Conservation (phyloP, 139 green algal species). For the Asterochloris erici region DNA sequence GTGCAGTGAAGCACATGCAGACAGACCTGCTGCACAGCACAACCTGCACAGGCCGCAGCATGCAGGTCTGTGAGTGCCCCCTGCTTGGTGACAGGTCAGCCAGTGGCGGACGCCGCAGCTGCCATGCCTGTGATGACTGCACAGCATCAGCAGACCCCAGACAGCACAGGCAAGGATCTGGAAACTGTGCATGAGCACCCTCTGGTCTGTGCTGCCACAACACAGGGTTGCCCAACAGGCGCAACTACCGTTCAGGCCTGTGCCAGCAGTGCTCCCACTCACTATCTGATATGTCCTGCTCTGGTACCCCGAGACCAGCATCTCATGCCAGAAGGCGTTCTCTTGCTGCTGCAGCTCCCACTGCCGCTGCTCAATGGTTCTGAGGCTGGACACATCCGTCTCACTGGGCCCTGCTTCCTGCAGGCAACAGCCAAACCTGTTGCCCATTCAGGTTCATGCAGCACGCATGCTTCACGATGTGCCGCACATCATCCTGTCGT, state of each 20-base stretch:
- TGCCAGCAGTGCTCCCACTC: not conserved
- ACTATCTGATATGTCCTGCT: conserved; percentile 32
- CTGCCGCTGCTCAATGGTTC: conserved; percentile 58
- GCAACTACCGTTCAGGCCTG: not conserved
- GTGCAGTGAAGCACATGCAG: no score
- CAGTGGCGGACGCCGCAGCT: not conserved
- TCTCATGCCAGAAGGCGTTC: conserved; percentile 70
- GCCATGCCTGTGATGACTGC: not conserved
- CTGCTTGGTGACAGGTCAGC: no score
- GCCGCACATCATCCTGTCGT: not conserved
- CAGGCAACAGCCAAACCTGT: not conserved
- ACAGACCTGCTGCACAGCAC: no score
- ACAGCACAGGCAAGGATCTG: not conserved
- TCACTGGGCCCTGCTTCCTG: conserved; percentile 47
- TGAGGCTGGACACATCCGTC: conserved; percentile 64
- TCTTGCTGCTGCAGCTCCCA: conserved; percentile 64
- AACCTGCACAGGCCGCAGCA: no score
- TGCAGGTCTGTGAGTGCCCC: no score
- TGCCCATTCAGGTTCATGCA: not conserved
- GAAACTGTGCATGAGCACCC: not conserved
- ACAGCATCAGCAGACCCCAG: not conserved
- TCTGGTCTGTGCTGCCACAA: not conserved
- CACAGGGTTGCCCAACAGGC: not conserved
- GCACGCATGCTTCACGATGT: not conserved
- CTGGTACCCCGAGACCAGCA: conserved; percentile 38